phyloP scores from a whole-genome alignment of 106 monocot species.

The Acorus gramineus region DNA sequence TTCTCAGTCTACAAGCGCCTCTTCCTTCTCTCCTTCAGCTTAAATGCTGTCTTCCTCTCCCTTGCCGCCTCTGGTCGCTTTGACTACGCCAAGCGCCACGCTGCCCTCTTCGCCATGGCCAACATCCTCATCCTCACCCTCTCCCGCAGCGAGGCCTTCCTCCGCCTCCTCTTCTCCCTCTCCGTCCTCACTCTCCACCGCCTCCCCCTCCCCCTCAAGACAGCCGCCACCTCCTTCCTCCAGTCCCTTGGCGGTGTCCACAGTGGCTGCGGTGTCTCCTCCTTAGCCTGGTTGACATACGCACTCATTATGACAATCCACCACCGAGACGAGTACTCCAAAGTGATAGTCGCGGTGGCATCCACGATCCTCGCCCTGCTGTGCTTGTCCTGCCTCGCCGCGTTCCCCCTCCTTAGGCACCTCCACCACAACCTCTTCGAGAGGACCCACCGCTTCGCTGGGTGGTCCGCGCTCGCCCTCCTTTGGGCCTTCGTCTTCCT shows the following conservation, averaged over 20 bases:
- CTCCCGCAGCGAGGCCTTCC: conserved; percentile 48
- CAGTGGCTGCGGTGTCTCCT: conserved; percentile 54
- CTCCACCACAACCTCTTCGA: conserved; percentile 75
- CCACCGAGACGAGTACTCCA: conserved; percentile 4
- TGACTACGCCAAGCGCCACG: conserved; percentile 23
- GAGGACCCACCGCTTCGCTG: conserved; percentile 58
- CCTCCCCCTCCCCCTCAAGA: conserved; percentile 35
- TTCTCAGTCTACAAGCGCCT: conserved; percentile 69
- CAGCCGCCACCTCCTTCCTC: conserved; percentile 33
- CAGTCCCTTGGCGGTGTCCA: conserved; percentile 57
- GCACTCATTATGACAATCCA: conserved; percentile 21
- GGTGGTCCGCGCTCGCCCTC: conserved; percentile 46
- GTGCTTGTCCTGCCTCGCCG: conserved; percentile 29
- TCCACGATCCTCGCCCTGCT: conserved; percentile 34
- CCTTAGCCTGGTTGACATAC: conserved; percentile 44
- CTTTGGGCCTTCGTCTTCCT: conserved; percentile 55
- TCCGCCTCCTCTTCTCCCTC: conserved; percentile 42
- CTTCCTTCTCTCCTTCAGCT: conserved; percentile 20
- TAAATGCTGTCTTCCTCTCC: conserved; percentile 22
- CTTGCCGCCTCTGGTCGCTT: conserved; percentile 36
- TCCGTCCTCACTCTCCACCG: conserved; percentile 20
- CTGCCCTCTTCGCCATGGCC: conserved; percentile 32
- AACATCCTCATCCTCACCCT: conserved; percentile 57
- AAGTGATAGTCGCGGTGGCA: conserved; percentile 24
- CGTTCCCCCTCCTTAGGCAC: conserved; percentile 34